Evolutionary conservation across 1,284 basidiomycete species (phyloP).

Genomic region (Xerocomus nothofagi): DNA sequence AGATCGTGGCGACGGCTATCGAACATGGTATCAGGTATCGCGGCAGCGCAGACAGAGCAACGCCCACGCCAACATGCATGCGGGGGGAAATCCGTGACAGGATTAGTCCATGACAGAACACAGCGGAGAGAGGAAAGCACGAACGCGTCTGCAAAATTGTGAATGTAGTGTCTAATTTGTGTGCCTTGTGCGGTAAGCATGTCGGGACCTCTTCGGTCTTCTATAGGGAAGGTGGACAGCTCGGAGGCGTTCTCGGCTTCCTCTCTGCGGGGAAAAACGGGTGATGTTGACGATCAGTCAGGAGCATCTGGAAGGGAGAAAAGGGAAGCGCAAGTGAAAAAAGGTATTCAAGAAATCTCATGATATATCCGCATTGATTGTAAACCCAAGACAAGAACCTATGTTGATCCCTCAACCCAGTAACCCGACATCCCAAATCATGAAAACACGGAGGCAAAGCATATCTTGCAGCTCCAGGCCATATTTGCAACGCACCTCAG

Average conservation of each 20-base stretch:
- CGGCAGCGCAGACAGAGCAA: not conserved
- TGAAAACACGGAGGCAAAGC: not conserved
- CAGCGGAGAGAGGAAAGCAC: slow-evolving; percentile 34
- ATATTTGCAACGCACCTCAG: slow-evolving; percentile 60
- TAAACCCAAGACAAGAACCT: not conserved
- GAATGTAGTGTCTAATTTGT: slow-evolving; percentile 79
- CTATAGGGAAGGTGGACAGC: slow-evolving; percentile 61
- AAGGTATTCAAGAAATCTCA: not conserved
- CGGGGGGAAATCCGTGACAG: not conserved
- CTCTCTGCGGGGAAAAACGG: slow-evolving; percentile 59
- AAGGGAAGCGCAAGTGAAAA: not conserved
- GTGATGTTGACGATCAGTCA: not conserved
- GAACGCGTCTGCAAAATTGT: slow-evolving; percentile 89
- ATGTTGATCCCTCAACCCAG: not conserved
- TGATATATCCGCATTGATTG: not conserved
- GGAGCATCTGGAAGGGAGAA: not conserved
- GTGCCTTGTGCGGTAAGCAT: slow-evolving; percentile 57
- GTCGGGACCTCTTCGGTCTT: slow-evolving; percentile 45
- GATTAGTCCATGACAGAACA: slow-evolving; percentile 2
- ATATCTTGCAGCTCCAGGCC: not conserved
- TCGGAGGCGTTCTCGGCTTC: slow-evolving; percentile 95
- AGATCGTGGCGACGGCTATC: slow-evolving; percentile 84
- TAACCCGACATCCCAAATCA: not conserved
- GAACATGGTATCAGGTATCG: not conserved
- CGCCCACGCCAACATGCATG: not conserved